These are phyloP conservation scores for Penicillium sp. DNA, from an alignment of 2,329 filamentous ascomycete genomes.

Conservation along the genomic window DNA sequence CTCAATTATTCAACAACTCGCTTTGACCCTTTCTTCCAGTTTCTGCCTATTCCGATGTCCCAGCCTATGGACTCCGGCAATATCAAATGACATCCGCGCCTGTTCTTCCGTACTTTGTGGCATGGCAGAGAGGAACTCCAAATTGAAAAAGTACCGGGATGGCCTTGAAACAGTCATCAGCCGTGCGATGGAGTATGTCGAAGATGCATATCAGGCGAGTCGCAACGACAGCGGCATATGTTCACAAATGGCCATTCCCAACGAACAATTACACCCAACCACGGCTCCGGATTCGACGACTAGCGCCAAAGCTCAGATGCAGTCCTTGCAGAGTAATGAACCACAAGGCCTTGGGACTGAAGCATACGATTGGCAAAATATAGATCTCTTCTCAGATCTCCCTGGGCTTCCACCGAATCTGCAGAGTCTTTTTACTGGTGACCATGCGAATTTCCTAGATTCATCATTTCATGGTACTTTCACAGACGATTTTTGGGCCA, in stretches of 20 bases:
- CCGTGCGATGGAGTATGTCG: constrained; percentile 17
- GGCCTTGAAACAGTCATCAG: constrained; percentile 20
- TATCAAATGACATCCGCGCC: constrained; percentile 23
- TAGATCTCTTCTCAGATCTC: neutral
- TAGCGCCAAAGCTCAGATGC: neutral
- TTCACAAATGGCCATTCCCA: neutral
- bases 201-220: neutral
- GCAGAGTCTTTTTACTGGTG: neutral
- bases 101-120: constrained; percentile 21
- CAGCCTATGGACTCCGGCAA: constrained; percentile 15
- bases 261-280: neutral
- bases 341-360: neutral
- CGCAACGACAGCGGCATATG: neutral
- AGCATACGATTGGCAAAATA: neutral
- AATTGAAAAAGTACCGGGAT: constrained; percentile 21
- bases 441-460: neutral
- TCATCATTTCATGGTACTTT: neutral
- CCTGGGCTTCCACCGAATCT: neutral
- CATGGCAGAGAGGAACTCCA: constrained; percentile 23
- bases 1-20: too few species aligned
- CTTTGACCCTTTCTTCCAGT: neutral
- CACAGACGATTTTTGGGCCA: neutral
- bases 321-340: neutral
- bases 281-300: neutral
- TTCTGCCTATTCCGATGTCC: constrained; percentile 24